These are phyloP conservation scores for Solanum paucissectum DNA, from an alignment of 257 asterid genomes.

Conservation along the genomic window DNA sequence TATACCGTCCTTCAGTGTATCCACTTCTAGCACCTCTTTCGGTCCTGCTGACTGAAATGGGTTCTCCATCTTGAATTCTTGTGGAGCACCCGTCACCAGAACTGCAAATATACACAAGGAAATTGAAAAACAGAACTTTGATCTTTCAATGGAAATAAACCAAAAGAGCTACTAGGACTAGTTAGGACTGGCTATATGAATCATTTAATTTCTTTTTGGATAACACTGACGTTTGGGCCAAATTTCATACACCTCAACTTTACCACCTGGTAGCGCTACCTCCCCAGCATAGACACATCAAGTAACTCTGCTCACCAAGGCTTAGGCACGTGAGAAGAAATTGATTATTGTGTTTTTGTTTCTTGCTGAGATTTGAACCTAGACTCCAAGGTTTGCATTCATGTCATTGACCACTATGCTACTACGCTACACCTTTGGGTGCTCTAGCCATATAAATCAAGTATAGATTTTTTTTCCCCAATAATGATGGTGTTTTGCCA, in stretches of 20 bases:
- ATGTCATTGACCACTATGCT: not conserved
- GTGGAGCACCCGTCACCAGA: not conserved
- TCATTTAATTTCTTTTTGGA: not conserved
- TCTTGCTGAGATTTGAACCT: not conserved
- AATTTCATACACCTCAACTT: not conserved
- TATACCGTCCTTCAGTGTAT: slow-evolving; percentile 1
- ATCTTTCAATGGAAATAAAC: not conserved
- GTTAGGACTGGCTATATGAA: not conserved
- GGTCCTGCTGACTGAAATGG: slow-evolving; percentile 24
- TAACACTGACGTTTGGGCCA: not conserved
- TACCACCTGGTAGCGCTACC: not conserved
- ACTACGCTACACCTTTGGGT: not conserved
- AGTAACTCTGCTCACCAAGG: not conserved
- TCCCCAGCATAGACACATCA: not conserved
- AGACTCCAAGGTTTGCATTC: not conserved
- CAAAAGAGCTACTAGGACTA: too few species aligned
- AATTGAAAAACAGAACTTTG: not conserved
- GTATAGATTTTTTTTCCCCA: not conserved
- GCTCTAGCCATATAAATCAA: not conserved
- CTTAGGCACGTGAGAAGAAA: not conserved
- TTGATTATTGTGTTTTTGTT: not conserved
- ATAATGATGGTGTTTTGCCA: not conserved
- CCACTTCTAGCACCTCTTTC: slow-evolving; percentile 11
- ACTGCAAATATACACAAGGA: not conserved
- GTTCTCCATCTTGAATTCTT: slow-evolving; percentile 18